Evolutionary conservation across 176 grass and related monocot genomes (phyloP), one percentile per base, ranked within the genome.

Genomic region (Phoenix dactylifera): DNA sequence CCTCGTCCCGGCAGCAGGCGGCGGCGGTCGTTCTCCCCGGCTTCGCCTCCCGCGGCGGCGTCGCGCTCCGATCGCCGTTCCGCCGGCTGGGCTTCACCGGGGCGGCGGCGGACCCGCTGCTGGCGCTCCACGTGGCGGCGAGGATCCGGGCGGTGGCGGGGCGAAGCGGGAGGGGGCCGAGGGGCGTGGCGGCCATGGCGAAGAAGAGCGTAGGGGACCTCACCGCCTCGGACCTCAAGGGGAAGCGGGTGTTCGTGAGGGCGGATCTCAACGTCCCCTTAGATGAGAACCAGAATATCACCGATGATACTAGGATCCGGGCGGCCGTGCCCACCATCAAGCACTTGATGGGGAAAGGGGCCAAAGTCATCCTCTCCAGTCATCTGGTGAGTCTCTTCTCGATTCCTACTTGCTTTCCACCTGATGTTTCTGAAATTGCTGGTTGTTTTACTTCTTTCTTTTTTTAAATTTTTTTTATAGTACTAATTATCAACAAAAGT

Each of bases 121-220:
- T 82, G 24, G 79, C 79, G 18, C 26, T 74, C 30, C 75, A 69
- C 75, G 84, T 82, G 52, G 75, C 79, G 57, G 64, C 78, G 55
- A 71, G 51, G 19, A 82, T 79, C 84, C 65, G 74, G 4, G 48
- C 64, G 4, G 75, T 56, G 25, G 70, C 67, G 15, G 65, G 65
- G 51, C 51, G 16, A 7, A 26, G 79, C 49, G 63, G 54, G 10
- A 76, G 71, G 30, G 85, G 67, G 30, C 50, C 75, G 2, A 67
- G 85, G 17, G 85, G 76, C 49, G 35, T 83, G 48, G 76, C 75
- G 6, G 72, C 76, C 53, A 73, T 76, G 85, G 79, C 85, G 0
- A 88, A 83, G 80, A 83, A 79, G 80, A 88, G 85, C 72, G 80
- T 83, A 0, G 85, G 85, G 1, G 85, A 88, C 64, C 85, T 88